Evolutionary conservation across 192 early-diverging fungal genomes (phyloP), one percentile per base, ranked within the genome.

Genomic region (Coemansia sp.): DNA sequence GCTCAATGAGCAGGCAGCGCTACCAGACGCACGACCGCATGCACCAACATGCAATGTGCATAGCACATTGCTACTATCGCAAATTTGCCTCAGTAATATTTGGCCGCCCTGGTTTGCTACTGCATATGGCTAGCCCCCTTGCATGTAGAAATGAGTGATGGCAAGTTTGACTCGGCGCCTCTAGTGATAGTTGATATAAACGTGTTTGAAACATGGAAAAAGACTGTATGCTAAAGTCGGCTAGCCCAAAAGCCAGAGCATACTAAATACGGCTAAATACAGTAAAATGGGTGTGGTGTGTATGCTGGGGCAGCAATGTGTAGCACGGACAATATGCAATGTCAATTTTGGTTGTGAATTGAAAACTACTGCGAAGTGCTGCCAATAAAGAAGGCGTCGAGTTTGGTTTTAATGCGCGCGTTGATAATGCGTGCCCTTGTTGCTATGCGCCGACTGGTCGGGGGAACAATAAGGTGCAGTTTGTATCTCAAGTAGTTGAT

Each of bases 321-420:
- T n/a, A n/a, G n/a, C n/a, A n/a, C n/a, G n/a, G n/a, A n/a, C n/a
- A n/a, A n/a, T n/a, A n/a, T n/a, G n/a, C n/a, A n/a, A n/a, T n/a
- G n/a, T n/a, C n/a, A n/a, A n/a, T n/a, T n/a, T n/a, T n/a, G n/a
- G n/a, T n/a, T n/a, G n/a, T n/a, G n/a, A n/a, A n/a, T n/a, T n/a
- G n/a, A n/a, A 31, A 31, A 6, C 30, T 31, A 31, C 32, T 35
- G n/a, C n/a, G n/a, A n/a, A n/a, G n/a, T n/a, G n/a, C 54, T 62
- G 19, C 21, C 52, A 10, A 70, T 57, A 31, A 77, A 77, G 27
- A 77, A 77, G 4, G 27, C 56, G 17, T 70, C 73, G 17, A 70
- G 7, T 30, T 58, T 77, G 36, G 30, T 38, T 25, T 29, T 47
- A 10, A 76, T 31, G 17, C 53, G 65, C 27, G 40, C 30, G 27